These are phyloP conservation scores for Dacryopinax primogenitus DNA, from an alignment of 768 basidiomycete genomes.

Conservation along the genomic window DNA sequence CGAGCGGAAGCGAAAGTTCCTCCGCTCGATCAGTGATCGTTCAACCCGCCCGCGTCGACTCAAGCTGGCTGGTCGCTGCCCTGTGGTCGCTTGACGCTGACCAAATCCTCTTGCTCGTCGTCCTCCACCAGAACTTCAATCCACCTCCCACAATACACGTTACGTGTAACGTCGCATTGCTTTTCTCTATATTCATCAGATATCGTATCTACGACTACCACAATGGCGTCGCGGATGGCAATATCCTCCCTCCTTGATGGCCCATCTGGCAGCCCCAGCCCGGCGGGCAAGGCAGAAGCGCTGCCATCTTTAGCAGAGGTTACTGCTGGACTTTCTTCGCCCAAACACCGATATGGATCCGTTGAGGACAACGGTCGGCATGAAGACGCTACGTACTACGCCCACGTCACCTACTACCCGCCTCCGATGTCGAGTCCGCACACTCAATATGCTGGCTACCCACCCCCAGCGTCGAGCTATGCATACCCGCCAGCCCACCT, in stretches of 20 bases:
- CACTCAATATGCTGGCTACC: neutral
- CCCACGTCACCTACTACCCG: neutral
- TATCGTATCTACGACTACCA: neutral
- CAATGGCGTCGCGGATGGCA: neutral
- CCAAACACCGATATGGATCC: neutral
- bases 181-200: neutral
- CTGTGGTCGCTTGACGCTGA: neutral
- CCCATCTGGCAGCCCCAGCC: neutral
- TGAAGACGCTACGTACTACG: neutral
- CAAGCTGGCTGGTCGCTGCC: neutral
- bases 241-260: neutral
- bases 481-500: neutral
- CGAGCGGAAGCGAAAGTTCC: neutral
- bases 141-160: neutral
- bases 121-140: neutral
- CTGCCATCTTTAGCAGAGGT: neutral
- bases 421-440: neutral
- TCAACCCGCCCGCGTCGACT: neutral
- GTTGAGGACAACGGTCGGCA: neutral
- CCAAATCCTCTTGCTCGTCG: neutral
- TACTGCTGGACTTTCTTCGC: neutral
- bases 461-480: neutral
- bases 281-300: neutral
- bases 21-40: neutral
- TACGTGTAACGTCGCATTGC: neutral